Conservation (phyloP, 192 early-diverging fungal genomes). For the Entophlyctis luteolus region DNA sequence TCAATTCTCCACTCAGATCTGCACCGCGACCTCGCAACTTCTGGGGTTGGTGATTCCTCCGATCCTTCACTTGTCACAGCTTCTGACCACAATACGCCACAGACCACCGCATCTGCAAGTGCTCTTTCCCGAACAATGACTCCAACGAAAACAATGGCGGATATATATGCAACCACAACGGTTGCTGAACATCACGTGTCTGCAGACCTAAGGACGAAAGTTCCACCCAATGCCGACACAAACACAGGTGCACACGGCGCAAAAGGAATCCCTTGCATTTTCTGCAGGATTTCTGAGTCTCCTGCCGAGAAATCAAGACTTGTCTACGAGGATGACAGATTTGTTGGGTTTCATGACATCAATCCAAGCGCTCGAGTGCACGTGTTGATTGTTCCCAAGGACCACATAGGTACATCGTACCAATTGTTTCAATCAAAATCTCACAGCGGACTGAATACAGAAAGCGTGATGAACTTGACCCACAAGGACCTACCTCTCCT, state of each 20-base stretch:
- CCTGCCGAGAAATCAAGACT: neutral
- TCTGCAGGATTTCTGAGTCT: constrained; percentile 19
- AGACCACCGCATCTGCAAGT: neutral
- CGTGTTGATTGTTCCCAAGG: constrained; percentile 36
- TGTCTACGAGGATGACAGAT: constrained; percentile 32
- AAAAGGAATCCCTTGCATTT: constrained; percentile 2
- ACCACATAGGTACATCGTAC: constrained; percentile 28
- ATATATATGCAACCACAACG: neutral
- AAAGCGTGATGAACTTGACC: constrained; percentile 8
- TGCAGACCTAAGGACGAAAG: neutral
- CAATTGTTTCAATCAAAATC: no score
- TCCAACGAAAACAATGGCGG: neutral
- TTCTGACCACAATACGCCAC: neutral
- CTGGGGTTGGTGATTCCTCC: neutral
- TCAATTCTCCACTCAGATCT: neutral
- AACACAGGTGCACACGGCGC: neutral
- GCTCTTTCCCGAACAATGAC: neutral
- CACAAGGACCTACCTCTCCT: neutral
- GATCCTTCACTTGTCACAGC: neutral
- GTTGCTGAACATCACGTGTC: neutral
- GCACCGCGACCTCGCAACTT: neutral
- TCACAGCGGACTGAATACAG: no score
- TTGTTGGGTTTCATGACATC: constrained; percentile 43
- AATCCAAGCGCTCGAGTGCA: constrained; percentile 32
- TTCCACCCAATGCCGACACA: no score